Base-by-base conservation (phyloP, 352 stramenopile species). In the Phytopythium kandeliae region DNA sequence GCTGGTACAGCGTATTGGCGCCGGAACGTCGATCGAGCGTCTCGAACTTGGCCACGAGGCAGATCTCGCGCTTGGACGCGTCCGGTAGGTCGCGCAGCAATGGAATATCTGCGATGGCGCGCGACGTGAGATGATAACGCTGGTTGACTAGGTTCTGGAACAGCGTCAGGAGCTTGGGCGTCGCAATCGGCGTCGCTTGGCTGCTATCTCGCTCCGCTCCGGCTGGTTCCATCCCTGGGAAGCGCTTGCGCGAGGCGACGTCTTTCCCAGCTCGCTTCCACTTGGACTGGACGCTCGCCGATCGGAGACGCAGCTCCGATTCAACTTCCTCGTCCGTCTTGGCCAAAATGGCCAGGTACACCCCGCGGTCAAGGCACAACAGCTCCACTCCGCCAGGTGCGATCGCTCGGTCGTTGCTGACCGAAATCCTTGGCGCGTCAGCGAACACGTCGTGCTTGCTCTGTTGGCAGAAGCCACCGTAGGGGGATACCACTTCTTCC, bases 71-170 rank as follows among this genome's bases (percentile, higher is more conserved):
- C 33, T 78, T 76, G 17, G 45, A 55, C 1, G 63, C 28, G 4
- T 87, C 74, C 0, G 64, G 24, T 6, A 85, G 53, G 40, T 67
- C 60, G 11, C 65, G 51, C 4, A 87, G 46, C 26, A 79, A 24
- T 1, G 76, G 74, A 9, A 85, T 78, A 8, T 76, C 69, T 5
- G 71, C 55, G 31, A 87, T 67, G 4, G 67, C 63, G 1, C 74
- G 67, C 64, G 83, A 80, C 2, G 71, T 87, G 13, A 85, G 47
- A 46, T 74, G 71, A 48, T 67, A 81, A 5, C 76, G 71, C 51
- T 87, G 76, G 42, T 87, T 85, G 4, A 87, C 41, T 12, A 87
- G 78, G 47, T 85, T 87, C 40, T 77, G 69, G 56, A 85, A 84
- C 9, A 87, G 58, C 16, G 85, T 59, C 21, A 85, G 81, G 17